Conservation (phyloP, 2,329 filamentous ascomycete species). For the Metarhizium album region DNA sequence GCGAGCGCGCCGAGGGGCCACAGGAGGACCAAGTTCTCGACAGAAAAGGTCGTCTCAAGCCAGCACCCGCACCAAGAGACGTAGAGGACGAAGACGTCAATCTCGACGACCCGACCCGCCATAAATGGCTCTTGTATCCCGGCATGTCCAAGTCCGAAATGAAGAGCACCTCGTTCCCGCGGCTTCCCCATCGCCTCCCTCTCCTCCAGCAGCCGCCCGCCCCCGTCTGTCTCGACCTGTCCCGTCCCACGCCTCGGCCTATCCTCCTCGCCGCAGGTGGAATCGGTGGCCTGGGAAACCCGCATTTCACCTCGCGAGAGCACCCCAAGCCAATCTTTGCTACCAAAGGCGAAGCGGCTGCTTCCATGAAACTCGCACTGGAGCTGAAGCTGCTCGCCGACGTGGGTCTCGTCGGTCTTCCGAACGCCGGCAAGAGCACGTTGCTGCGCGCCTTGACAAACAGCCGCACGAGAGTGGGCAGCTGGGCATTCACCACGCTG, state of each 20-base stretch:
- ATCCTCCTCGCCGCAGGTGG: constrained; percentile 81
- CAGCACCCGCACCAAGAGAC: constrained; percentile 4
- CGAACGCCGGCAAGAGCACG: constrained; percentile 94
- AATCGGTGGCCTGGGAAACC: constrained; percentile 83
- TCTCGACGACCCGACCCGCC: constrained; percentile 37
- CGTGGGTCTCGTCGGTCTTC: constrained; percentile 85
- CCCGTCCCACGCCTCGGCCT: constrained; percentile 67
- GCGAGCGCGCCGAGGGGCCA: constrained; percentile 6
- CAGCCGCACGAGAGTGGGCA: constrained; percentile 78
- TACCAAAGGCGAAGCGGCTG: constrained; percentile 71
- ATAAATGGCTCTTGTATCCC: constrained; percentile 82
- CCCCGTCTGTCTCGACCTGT: constrained; percentile 64
- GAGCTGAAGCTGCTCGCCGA: constrained; percentile 94
- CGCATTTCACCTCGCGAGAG: constrained; percentile 77
- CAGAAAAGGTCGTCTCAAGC: constrained; percentile 5
- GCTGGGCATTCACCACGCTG: constrained; percentile 95
- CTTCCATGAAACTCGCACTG: constrained; percentile 70
- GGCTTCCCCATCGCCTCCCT: constrained; percentile 39
- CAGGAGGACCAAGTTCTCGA: constrained; percentile 3
- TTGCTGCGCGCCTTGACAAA: constrained; percentile 79
- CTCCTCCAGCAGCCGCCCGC: constrained; percentile 57
- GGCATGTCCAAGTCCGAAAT: constrained; percentile 63
- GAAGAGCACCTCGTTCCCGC: constrained; percentile 38
- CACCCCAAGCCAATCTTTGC: constrained; percentile 73
- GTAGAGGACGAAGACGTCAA: constrained; percentile 29